A percentile compares a stretch with the other conserved stretches of the same genome.
These are phyloP conservation scores for Globisporangium nagaii DNA, from an alignment of 352 stramenopile genomes.

Conservation along the genomic window DNA sequence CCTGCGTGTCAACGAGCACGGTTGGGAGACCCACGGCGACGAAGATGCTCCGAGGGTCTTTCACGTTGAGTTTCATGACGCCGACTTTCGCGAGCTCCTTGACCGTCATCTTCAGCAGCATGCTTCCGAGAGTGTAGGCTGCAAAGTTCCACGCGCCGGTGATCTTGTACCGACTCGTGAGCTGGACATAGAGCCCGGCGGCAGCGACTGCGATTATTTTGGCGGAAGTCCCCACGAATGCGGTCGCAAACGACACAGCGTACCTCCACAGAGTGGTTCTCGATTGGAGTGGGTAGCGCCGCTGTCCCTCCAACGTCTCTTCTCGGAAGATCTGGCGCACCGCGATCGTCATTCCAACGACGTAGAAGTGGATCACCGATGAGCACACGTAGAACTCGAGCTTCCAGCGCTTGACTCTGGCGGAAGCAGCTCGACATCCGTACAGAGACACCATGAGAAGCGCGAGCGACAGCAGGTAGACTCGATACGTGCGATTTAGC, in stretches of 20 bases:
- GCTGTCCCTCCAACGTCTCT: neutral
- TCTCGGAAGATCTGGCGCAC: neutral
- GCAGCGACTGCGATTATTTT: neutral
- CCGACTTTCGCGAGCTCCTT: slow-evolving; percentile 4
- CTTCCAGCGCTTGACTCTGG: neutral
- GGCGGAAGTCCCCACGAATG: neutral
- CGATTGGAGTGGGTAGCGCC: neutral
- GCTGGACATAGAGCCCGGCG: slow-evolving; percentile 2
- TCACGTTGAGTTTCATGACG: slow-evolving; percentile 1
- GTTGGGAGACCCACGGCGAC: slow-evolving; percentile 9
- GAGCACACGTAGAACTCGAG: neutral
- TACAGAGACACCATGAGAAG: neutral
- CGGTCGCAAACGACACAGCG: neutral
- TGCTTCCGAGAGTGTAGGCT: slow-evolving; percentile 4
- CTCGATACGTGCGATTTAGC: neutral
- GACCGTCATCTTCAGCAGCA: slow-evolving; percentile 1
- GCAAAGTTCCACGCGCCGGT: slow-evolving; percentile 2
- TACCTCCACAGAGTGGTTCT: neutral
- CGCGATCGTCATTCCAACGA: neutral
- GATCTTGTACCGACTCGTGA: neutral
- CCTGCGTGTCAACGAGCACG: slow-evolving; percentile 18
- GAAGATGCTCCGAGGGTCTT: slow-evolving; percentile 12
- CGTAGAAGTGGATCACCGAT: neutral
- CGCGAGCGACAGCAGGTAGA: slow-evolving; percentile 7
- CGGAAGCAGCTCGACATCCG: neutral